Conservation (phyloP, 2,329 filamentous ascomycete species). For the Claviceps pusilla region DNA sequence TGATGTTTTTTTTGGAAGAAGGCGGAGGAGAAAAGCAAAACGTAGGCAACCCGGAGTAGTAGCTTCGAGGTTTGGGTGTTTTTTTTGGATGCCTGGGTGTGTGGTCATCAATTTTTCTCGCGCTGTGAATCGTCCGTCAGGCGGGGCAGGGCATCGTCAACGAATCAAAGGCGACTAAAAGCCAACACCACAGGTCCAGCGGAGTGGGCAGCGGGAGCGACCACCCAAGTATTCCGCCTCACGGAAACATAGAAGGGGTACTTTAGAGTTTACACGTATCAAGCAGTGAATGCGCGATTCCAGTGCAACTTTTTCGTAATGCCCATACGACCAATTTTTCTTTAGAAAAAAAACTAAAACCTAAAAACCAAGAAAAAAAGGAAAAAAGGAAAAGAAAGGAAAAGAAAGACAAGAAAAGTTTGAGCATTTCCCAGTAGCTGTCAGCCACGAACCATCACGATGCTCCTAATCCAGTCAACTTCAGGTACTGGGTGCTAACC, state of each 20-base stretch:
- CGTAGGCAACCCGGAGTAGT: conserved; percentile 2
- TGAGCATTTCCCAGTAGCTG: too few species aligned
- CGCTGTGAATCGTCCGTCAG: conserved; percentile 22
- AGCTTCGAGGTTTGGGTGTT: conserved; percentile 3
- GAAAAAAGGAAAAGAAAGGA: too few species aligned
- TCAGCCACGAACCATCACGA: too few species aligned
- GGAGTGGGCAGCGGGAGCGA: neutral
- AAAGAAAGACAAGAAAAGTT: too few species aligned
- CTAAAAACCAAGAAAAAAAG: too few species aligned
- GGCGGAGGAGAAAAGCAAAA: conserved; percentile 1
- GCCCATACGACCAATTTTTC: too few species aligned
- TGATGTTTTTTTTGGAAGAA: neutral
- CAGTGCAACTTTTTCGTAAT: too few species aligned
- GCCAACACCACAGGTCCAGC: neutral
- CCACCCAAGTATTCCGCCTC: neutral
- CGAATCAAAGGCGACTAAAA: neutral
- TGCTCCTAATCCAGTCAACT: too few species aligned
- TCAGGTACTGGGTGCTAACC: too few species aligned
- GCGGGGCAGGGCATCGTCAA: conserved; percentile 7
- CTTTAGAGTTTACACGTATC: too few species aligned
- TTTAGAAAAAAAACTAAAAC: too few species aligned
- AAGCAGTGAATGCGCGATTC: too few species aligned
- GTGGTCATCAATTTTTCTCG: conserved; percentile 27
- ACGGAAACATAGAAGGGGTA: neutral
- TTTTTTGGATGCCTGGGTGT: conserved; percentile 7